phyloP scores from a whole-genome alignment of 2,329 filamentous ascomycete genomes.

The Stachybotrys chlorohalonatus region DNA sequence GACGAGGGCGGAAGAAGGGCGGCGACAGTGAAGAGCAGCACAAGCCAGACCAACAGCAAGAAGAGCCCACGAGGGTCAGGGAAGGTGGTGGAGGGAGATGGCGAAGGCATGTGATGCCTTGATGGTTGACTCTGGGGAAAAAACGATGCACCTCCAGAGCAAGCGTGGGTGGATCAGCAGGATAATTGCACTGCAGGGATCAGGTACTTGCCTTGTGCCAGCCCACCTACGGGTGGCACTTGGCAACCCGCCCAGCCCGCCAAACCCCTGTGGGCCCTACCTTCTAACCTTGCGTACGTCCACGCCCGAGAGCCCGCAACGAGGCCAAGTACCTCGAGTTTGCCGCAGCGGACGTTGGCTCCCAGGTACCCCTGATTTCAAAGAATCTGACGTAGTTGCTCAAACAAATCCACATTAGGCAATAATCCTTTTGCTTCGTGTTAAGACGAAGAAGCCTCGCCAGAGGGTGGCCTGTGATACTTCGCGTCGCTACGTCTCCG shows the following conservation, averaged over 20 bases:
- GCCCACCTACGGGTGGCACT: background rate
- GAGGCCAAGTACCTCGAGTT: background rate
- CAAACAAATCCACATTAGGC: too few relatives aligned
- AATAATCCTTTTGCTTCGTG: too few relatives aligned
- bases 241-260: background rate
- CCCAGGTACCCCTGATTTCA: too few relatives aligned
- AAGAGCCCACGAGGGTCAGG: background rate
- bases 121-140: slow-evolving; percentile 15
- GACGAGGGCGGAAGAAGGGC: background rate
- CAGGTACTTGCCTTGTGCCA: background rate
- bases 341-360: background rate
- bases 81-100: slow-evolving; percentile 14
- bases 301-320: background rate
- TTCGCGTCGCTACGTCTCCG: too few relatives aligned
- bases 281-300: too few relatives aligned
- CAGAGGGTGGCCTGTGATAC: too few relatives aligned
- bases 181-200: slow-evolving; percentile 9
- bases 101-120: slow-evolving; percentile 21
- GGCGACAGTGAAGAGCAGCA: background rate
- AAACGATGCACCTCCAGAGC: slow-evolving; percentile 10
- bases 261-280: too few relatives aligned
- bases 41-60: background rate
- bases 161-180: slow-evolving; percentile 18
- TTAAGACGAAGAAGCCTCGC: too few relatives aligned
- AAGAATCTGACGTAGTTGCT: too few relatives aligned